Evolutionary conservation across 257 asterid species (phyloP).

Genomic region (Datura wrightii): DNA sequence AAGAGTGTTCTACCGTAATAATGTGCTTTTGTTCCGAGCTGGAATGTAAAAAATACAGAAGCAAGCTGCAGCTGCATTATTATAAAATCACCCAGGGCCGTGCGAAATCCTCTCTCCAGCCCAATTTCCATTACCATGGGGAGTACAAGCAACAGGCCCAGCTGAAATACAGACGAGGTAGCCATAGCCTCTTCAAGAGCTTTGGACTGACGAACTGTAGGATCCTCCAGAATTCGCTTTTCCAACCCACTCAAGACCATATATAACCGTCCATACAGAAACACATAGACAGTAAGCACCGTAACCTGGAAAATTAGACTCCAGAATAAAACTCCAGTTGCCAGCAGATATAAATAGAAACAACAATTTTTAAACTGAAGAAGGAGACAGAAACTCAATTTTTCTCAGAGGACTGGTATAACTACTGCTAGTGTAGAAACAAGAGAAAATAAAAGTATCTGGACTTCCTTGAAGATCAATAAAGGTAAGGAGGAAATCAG

Average conservation of each 20-base stretch:
- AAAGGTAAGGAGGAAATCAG: constrained; percentile 8
- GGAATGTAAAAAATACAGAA: constrained; percentile 94
- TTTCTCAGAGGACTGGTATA: neutral
- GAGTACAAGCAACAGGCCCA: constrained; percentile 81
- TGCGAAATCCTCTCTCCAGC: constrained; percentile 90
- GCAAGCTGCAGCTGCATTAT: constrained; percentile 98
- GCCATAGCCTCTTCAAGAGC: constrained; percentile 93
- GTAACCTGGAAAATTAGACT: constrained; percentile 66
- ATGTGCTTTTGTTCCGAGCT: constrained; percentile 95
- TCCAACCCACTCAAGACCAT: constrained; percentile 96
- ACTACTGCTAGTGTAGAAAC: constrained; percentile 3
- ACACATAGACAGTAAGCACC: constrained; percentile 78
- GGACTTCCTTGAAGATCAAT: constrained; percentile 24
- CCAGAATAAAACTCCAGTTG: constrained; percentile 35
- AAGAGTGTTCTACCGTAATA: constrained; percentile 83
- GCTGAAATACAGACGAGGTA: constrained; percentile 84
- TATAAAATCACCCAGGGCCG: constrained; percentile 86
- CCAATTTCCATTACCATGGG: constrained; percentile 99
- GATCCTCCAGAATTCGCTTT: constrained; percentile 72
- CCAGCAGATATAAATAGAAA: constrained; percentile 25
- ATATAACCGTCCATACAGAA: constrained; percentile 86
- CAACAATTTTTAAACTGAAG: constrained; percentile 26
- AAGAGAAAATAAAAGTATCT: constrained; percentile 14
- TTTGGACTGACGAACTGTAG: constrained; percentile 66
- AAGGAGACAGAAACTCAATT: constrained; percentile 5